Base-by-base conservation (phyloP, 2,329 filamentous ascomycete genomes). In the Botrytis elliptica region DNA sequence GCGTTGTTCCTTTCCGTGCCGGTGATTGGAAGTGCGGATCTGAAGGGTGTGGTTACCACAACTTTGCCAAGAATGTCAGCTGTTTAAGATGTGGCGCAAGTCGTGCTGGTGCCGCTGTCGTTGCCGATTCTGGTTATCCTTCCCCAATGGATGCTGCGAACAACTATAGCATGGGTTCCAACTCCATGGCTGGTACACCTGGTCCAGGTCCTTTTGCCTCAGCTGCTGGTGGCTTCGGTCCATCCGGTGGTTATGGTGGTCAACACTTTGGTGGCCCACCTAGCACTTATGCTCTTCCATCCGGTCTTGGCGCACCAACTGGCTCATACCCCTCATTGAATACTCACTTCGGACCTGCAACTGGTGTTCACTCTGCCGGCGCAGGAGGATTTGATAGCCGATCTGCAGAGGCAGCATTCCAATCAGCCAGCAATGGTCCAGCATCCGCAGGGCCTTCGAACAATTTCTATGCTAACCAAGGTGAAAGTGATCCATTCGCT, bases 1-100 rank as follows among this genome's bases (percentile, higher is more conserved):
- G 93, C 72, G 92, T 94, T 66, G 96, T 99, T 62, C 96, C 96
- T 25, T 99, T 99, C 91, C 93, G 96, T 81, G 96, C 96, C 72
- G 96, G 96, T 81, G 96, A 99, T 82, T 99, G 96, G 96, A 98
- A 98, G 84, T 99, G 96, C 81, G 96, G 96, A 73, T 96, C 96
- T 77, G 96, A 99, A 81, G 94, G 95, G 55, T 99, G 96, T 82
- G 94, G 93, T 74, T 99, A 99, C 84, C 96, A 99, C 86, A 99
- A 99, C 86, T 99, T 99, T 82, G 96, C 96, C 75, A 99, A 99
- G 89, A 99, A 99, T 80, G 95, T 98, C 74, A 97, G 94, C 84
- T 99, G 96, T 84, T 89, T 99, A 76, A 93, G 96, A 75, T 99
- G 96, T 82, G 96, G 96, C 82, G 96, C 95, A 71, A 97, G 94